These are phyloP conservation scores for Boletellus ananas DNA, from an alignment of 768 basidiomycete species.

Conservation along the genomic window DNA sequence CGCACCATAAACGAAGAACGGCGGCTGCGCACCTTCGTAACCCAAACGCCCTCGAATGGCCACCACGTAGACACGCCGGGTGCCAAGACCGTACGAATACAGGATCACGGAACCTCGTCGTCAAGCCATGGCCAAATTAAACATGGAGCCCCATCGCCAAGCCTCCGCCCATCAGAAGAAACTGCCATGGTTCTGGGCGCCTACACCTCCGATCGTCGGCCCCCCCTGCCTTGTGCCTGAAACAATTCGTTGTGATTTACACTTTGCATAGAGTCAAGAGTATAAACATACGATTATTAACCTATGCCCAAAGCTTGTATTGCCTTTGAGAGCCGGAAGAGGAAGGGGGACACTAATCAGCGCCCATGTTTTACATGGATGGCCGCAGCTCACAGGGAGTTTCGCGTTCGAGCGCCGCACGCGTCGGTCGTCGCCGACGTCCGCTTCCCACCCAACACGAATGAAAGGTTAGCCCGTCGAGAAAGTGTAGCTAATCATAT, in stretches of 20 bases:
- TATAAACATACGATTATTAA: too few species aligned
- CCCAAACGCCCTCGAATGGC: neutral
- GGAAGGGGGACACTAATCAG: neutral
- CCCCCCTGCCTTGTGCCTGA: slow-evolving; percentile 6
- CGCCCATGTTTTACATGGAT: too few species aligned
- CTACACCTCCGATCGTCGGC: neutral
- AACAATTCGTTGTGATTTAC: slow-evolving; percentile 18
- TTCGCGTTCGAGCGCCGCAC: neutral
- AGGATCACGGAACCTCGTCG: neutral
- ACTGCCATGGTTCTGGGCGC: neutral
- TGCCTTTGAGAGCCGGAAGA: neutral
- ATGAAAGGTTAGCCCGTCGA: neutral
- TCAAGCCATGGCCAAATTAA: slow-evolving; percentile 2
- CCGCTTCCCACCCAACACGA: slow-evolving; percentile 8
- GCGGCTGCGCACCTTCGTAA: neutral
- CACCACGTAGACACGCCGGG: neutral
- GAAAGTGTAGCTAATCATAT: slow-evolving; percentile 11
- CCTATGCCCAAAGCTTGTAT: too few species aligned
- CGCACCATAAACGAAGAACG: neutral
- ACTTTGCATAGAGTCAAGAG: slow-evolving; percentile 1
- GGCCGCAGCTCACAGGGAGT: too few species aligned
- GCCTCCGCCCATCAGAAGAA: slow-evolving; percentile 3
- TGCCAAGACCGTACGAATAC: neutral
- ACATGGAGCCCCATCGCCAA: slow-evolving; percentile 6
- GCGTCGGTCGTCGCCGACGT: slow-evolving; percentile 1